Evolutionary conservation across 208 protist species (phyloP).

Genomic region (Acanthamoeba quina): DNA sequence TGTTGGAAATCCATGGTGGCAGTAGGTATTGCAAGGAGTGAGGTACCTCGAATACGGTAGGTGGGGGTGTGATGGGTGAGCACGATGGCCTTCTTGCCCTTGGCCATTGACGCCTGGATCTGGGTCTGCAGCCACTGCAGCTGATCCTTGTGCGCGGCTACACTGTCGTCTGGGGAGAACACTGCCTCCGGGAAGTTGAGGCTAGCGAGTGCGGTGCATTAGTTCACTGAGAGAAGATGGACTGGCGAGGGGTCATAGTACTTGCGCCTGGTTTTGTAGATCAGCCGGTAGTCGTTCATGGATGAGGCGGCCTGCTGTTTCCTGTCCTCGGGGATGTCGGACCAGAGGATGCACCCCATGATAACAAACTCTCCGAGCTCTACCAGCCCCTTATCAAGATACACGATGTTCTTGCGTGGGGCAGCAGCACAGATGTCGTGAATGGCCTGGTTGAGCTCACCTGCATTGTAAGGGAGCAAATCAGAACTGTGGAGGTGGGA

Average conservation of each 20-base stretch:
- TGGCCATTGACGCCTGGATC: background rate
- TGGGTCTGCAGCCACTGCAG: background rate
- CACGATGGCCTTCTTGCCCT: conserved; percentile 38
- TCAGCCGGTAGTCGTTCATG: conserved; percentile 65
- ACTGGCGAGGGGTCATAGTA: background rate
- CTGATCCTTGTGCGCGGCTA: background rate
- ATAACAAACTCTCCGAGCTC: conserved; percentile 11
- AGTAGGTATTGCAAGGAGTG: background rate
- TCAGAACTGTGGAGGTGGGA: background rate
- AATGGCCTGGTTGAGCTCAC: background rate
- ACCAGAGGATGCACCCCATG: conserved; percentile 63
- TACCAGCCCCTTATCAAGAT: background rate
- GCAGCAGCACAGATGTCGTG: background rate
- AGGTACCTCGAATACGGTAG: background rate
- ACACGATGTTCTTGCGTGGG: conserved; percentile 19
- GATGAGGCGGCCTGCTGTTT: background rate
- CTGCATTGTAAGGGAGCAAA: background rate
- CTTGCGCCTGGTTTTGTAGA: conserved; percentile 51
- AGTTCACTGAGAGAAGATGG: too few species aligned
- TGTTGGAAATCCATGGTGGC: background rate
- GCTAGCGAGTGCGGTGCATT: background rate
- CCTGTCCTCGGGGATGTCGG: background rate
- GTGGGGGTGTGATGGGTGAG: conserved; percentile 36
- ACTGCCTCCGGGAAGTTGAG: background rate
- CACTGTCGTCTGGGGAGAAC: conserved; percentile 22